Evolutionary conservation across 371 early-diverging fungal species (phyloP).

Genomic region (Mortierella sp.): DNA sequence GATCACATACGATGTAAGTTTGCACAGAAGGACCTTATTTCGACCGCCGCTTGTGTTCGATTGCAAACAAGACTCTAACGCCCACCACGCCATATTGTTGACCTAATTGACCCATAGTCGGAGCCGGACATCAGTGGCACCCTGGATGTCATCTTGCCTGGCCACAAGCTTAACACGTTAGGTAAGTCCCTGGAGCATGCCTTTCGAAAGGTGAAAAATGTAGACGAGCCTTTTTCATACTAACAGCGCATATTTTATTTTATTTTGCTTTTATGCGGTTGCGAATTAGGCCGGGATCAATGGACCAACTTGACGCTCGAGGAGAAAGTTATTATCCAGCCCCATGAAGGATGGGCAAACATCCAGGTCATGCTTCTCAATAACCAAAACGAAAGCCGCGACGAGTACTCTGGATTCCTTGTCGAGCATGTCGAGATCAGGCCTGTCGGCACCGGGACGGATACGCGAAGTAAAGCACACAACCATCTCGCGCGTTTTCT

Average conservation of each 20-base stretch:
- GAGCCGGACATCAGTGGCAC: conserved; percentile 53
- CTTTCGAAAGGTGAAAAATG: background rate
- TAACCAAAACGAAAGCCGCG: conserved; percentile 33
- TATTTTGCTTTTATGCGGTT: background rate
- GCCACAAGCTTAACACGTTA: conserved; percentile 26
- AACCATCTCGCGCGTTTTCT: background rate
- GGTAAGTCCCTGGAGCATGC: conserved; percentile 6
- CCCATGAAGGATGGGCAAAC: conserved; percentile 28
- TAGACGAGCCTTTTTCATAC: too few species aligned
- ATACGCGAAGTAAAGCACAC: conserved; percentile 25
- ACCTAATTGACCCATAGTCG: conserved; percentile 3
- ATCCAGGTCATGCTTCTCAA: conserved; percentile 35
- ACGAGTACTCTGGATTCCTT: conserved; percentile 37
- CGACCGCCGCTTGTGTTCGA: background rate
- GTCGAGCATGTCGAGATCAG: conserved; percentile 52
- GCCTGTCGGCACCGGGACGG: conserved; percentile 16
- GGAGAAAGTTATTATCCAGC: conserved; percentile 44
- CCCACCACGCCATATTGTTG: background rate
- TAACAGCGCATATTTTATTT: background rate
- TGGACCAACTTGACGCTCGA: conserved; percentile 51
- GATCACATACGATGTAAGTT: conserved; percentile 46
- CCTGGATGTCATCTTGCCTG: conserved; percentile 47
- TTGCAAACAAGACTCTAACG: background rate
- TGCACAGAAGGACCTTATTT: background rate
- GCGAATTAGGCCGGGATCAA: conserved; percentile 19